Evolutionary conservation across 805 yeast genomes (phyloP).

Genomic region (Phaffomyces opuntiae): DNA sequence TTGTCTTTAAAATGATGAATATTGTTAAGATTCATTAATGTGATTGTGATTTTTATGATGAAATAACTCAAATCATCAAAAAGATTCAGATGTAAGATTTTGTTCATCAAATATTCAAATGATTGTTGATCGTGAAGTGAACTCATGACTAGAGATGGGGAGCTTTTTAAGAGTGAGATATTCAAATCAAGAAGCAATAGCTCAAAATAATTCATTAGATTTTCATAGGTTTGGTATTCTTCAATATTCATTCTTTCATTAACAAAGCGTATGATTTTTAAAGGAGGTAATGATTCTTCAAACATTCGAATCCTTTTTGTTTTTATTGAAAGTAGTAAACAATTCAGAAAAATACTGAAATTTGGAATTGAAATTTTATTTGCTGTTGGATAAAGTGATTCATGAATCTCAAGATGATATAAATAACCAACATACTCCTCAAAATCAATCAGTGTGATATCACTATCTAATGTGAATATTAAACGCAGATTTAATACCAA

Average conservation of each 20-base stretch:
- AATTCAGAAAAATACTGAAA: conserved; percentile 6
- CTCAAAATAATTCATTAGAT: conserved; percentile 17
- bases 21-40: conserved; percentile 15
- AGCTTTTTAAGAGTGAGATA: conserved; percentile 9
- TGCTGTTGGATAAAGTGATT: too few species aligned
- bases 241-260: conserved; percentile 4
- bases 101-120: conserved; percentile 9
- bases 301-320: conserved; percentile 6
- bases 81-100: conserved; percentile 12
- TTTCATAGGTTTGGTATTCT: conserved; percentile 12
- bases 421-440: conserved; percentile 4
- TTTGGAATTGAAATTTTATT: background rate
- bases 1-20: conserved; percentile 7
- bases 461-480: conserved; percentile 1
- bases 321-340: conserved; percentile 5
- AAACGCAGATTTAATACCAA: background rate
- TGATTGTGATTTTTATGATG: conserved; percentile 10
- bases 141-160: conserved; percentile 6
- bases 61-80: conserved; percentile 19
- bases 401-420: conserved; percentile 3
- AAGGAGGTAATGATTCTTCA: conserved; percentile 1
- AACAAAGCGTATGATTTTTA: conserved; percentile 1
- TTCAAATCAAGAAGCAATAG: conserved; percentile 16
- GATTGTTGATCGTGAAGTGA: background rate
- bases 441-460: conserved; percentile 6